A percentile compares a stretch with the other conserved stretches of the same genome.
These are phyloP conservation scores for Staphylotrichum tortipilum DNA, from an alignment of 495 filamentous ascomycete species.

Conservation along the genomic window DNA sequence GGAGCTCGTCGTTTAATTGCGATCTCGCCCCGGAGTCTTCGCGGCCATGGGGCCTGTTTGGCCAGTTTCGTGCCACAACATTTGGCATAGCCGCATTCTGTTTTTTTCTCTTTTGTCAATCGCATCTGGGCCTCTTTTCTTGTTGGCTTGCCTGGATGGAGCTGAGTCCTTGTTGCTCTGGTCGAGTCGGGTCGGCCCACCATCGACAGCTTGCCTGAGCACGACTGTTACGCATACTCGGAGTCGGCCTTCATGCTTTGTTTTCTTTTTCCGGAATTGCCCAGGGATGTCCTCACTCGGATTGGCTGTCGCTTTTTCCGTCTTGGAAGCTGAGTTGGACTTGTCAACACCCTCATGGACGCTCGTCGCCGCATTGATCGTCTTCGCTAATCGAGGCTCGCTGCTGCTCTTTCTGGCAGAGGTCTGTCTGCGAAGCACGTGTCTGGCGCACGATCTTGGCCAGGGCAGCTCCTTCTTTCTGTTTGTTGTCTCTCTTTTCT, in stretches of 20 bases:
- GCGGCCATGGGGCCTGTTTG: no score
- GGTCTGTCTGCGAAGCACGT: not conserved
- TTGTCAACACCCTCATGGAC: not conserved
- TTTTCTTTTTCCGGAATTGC: not conserved
- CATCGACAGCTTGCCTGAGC: no score
- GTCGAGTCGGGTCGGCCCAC: no score
- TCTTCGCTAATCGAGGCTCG: not conserved
- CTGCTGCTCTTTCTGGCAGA: not conserved
- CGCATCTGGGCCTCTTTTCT: not conserved
- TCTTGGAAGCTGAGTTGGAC: not conserved
- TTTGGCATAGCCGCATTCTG: slow-evolving; percentile 1
- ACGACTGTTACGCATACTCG: not conserved
- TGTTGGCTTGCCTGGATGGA: not conserved
- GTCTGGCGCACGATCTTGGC: not conserved
- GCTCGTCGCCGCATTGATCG: not conserved
- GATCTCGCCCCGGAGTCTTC: no score
- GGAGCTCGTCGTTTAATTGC: not conserved
- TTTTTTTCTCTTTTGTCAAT: not conserved
- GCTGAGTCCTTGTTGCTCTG: not conserved
- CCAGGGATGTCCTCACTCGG: not conserved
- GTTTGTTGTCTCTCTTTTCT: not conserved
- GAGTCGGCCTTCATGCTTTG: not conserved
- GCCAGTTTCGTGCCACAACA: no score
- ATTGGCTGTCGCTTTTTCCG: slow-evolving; percentile 1
- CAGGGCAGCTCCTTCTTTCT: not conserved